phyloP scores from a whole-genome alignment of 73 alveolate species.

The Tetrahymena elliotti region DNA sequence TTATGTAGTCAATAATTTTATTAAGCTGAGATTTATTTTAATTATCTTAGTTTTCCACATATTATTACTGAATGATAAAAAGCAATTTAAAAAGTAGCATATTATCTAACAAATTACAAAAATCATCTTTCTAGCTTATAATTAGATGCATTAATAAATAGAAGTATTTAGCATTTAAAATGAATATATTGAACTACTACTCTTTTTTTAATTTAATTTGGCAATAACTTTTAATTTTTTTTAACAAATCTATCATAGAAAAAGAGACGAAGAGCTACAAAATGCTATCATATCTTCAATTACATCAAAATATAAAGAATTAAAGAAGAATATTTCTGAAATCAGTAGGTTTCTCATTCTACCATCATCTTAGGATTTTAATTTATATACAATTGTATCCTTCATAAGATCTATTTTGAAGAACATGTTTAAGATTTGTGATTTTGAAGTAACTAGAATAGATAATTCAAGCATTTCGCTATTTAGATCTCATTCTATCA shows the following conservation, averaged over 20 bases:
- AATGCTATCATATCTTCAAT: not conserved
- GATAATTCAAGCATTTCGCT: not conserved
- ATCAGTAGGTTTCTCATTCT: not conserved
- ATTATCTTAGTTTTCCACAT: not conserved
- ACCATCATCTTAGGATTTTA: not conserved
- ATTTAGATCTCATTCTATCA: not conserved
- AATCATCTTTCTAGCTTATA: not conserved
- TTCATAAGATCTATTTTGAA: not conserved
- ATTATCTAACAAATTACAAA: not conserved
- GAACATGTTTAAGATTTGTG: not conserved
- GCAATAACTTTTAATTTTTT: not conserved
- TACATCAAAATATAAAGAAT: not conserved
- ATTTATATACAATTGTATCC: not conserved
- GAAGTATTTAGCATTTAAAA: not conserved
- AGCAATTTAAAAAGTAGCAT: not conserved
- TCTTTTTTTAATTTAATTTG: not conserved
- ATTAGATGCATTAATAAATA: no score
- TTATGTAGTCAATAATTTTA: not conserved
- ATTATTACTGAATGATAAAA: no score
- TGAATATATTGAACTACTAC: not conserved
- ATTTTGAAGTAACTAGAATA: not conserved
- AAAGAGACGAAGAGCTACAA: not conserved
- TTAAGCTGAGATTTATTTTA: no score
- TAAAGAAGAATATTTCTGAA: not conserved
- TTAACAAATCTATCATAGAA: not conserved